Base-by-base conservation (phyloP, 2,329 filamentous ascomycete species). In the Colletotrichum neosansevieriae region DNA sequence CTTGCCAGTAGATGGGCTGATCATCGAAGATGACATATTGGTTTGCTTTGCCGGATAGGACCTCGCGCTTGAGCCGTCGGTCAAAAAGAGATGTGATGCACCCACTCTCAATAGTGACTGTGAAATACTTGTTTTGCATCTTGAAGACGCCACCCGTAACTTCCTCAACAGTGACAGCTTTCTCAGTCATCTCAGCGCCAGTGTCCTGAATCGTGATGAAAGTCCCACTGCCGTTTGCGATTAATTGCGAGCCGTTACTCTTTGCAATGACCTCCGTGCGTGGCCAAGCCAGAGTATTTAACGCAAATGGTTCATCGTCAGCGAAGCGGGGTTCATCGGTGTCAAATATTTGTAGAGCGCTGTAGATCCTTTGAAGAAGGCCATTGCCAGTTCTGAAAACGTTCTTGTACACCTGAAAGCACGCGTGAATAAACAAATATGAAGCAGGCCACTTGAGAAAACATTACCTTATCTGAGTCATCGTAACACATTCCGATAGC, bases 1-100 rank as follows among this genome's bases (percentile, higher is more conserved):
- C 89, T 75, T 91, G 89, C 89, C 89, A 91, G 78, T 91, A 91
- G 4, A 91, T 82, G 4, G 89, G 89, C 78, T 91, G 91, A 74
- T 92, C 89, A 71, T 92, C 89, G 72, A 89, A 92, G 17, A 91
- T 83, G 58, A 91, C 89, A 6, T 89, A 80, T 73, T 91, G 89
- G 21, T 88, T 89, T 6, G 85, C 88, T 74, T 89, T 90, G n/a
- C 81, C 80, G 6, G 87, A 81, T 17, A 91, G 79, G 13, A 90
- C 76, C 72, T 91, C 87, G 19, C 89, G 85, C 38, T 86, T 78
- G 1, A 83, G 85, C n/a, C 79, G 73, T 34, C 85, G 78, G 73
- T 91, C 89, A 73, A 85, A 86, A 1, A 92, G 79, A 2, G 88
- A 91, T 1, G 84, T 88, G 64, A 92, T 90, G 38, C 83, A 83